phyloP scores from a whole-genome alignment of 2,329 filamentous ascomycete genomes.

The Paraphaeosphaeria sporulosa region DNA sequence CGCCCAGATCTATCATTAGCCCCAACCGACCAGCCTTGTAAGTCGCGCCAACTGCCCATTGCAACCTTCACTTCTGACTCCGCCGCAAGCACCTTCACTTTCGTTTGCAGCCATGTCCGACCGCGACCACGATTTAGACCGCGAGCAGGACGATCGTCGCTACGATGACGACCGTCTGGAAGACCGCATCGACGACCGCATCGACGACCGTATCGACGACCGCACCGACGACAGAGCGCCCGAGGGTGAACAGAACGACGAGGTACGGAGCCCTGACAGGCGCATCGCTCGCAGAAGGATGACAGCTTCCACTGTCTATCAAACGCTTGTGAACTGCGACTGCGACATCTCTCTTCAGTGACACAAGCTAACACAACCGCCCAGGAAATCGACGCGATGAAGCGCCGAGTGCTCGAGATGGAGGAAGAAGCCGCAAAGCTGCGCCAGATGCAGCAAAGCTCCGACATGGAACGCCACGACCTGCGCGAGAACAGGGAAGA shows the following conservation, averaged over 20 bases:
- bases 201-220: constrained; percentile 28
- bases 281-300: background rate
- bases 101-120: constrained; percentile 35
- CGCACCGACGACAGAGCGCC: constrained; percentile 42
- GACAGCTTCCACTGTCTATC: background rate
- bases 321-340: constrained; percentile 17
- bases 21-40: constrained; percentile 5
- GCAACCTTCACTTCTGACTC: constrained; percentile 18
- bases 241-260: constrained; percentile 42
- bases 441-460: constrained; percentile 62
- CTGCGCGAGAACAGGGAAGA: constrained; percentile 94
- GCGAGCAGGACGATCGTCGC: constrained; percentile 22
- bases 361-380: constrained; percentile 6
- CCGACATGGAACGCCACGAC: constrained; percentile 85
- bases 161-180: constrained; percentile 43
- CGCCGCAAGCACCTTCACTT: background rate
- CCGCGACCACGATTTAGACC: constrained; percentile 38
- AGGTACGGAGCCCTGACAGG: constrained; percentile 35
- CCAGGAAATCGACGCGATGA: constrained; percentile 58
- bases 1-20: background rate
- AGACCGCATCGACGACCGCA: constrained; percentile 24
- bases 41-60: constrained; percentile 13
- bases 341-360: background rate
- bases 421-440: constrained; percentile 66
- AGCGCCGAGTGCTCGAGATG: constrained; percentile 63